A percentile compares a stretch with the other conserved stretches of the same genome.
phyloP scores from a whole-genome alignment of 805 yeast genomes.

The Kurtzmaniella cleridarum region DNA sequence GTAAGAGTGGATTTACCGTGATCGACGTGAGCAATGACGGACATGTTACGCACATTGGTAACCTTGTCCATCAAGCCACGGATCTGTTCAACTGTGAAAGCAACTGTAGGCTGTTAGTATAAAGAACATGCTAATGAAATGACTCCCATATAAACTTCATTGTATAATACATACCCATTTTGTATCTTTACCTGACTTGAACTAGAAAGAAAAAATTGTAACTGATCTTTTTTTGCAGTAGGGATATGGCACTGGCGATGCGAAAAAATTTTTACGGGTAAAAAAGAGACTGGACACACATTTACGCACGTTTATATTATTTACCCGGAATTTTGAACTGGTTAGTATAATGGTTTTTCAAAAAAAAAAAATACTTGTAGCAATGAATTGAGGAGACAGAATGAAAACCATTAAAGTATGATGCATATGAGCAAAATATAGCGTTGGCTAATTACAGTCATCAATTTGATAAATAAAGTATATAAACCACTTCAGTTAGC shows the following conservation, averaged over 20 bases:
- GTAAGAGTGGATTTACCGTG: constrained; percentile 99
- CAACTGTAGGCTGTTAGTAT: constrained; percentile 35
- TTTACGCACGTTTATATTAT: constrained; percentile 5
- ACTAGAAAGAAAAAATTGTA: background rate
- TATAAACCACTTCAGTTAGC: no score
- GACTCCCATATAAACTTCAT: background rate
- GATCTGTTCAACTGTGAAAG: constrained; percentile 71
- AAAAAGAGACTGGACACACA: constrained; percentile 6
- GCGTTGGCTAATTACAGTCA: no score
- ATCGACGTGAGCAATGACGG: constrained; percentile 99
- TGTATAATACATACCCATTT: constrained; percentile 5
- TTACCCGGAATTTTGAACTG: constrained; percentile 2
- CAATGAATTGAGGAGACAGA: no score
- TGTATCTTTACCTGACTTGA: constrained; percentile 4
- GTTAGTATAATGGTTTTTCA: no score
- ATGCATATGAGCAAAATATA: no score
- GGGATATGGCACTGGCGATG: background rate
- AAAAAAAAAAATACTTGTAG: no score
- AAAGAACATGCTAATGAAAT: background rate
- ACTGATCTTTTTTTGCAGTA: background rate
- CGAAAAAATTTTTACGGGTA: constrained; percentile 5
- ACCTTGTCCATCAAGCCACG: constrained; percentile 99
- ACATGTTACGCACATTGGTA: constrained; percentile 99
- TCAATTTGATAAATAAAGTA: no score
- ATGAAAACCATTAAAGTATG: no score